Base-by-base conservation (phyloP, 768 basidiomycete species). In the Kwoniella pini region DNA sequence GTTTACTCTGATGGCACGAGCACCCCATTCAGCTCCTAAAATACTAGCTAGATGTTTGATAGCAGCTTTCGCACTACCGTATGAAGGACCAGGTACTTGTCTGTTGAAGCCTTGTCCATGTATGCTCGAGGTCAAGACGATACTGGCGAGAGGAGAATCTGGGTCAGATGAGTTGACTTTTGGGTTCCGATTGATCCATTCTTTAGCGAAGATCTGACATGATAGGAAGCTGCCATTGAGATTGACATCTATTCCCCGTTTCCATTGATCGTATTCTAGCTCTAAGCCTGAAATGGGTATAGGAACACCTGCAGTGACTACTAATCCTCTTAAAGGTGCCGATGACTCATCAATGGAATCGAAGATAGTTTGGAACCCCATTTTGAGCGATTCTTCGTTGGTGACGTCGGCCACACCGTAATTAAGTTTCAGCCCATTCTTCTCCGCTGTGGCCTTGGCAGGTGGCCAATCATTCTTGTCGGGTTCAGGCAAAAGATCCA, bases 21-120 rank as follows among this genome's bases (percentile, higher is more conserved):
- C 63, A 4, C 77, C 75, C 73, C 78, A 77, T 58, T 80, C 80
- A 31, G 68, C 69, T 0, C 79, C 80, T 49, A 78, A 68, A 24
- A 65, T 73, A 45, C 68, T 66, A 26, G 72, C 76, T 60, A 80
- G 63, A 54, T 79, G 77, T 7, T 64, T 64, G 21, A 78, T 70
- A 19, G 64, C 80, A 3, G 78, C 74, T 56, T 79, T 80, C 17
- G 65, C 67, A 5, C 75, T 70, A 59, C 78, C 77, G 64, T 79
- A 79, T 0, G 74, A 69, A 24, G 63, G 53, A 54, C 64, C 63
- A 19, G 52, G 53, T 42, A 74, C 42, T 26, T 54, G 36, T 56
- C 50, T 44, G 46, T 69, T 72, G 31, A 69, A 67, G 11, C 67
- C 57, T 13, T 56, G 57, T 4, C 64, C 72, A 31, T 48, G 49